Percentiles rank a stretch among this genome's conserved stretches.
Evolutionary conservation across 2,329 filamentous ascomycete genomes (phyloP).

Genomic region (Aspergillus pseudoviridinutans): DNA sequence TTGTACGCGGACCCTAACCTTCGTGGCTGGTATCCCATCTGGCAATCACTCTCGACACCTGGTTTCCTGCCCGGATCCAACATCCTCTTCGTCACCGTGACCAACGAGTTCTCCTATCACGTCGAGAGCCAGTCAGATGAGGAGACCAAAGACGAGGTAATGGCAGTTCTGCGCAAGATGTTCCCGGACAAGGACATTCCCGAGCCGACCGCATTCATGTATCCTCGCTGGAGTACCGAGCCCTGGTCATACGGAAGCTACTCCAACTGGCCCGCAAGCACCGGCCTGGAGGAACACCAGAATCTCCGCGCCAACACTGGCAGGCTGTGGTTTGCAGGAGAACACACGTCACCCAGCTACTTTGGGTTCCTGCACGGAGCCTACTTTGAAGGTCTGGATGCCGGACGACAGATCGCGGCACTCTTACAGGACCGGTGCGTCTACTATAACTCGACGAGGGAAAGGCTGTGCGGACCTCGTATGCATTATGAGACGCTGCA

Average conservation of each 20-base stretch:
- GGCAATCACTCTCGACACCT: slow-evolving; percentile 57
- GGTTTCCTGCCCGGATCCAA: slow-evolving; percentile 59
- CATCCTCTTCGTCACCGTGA: slow-evolving; percentile 64
- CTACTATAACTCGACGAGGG: background rate
- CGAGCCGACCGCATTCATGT: slow-evolving; percentile 58
- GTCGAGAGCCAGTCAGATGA: slow-evolving; percentile 59
- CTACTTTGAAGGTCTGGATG: slow-evolving; percentile 54
- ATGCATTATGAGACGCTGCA: slow-evolving; percentile 22
- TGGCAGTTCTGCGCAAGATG: slow-evolving; percentile 58
- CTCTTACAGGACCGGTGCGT: slow-evolving; percentile 21
- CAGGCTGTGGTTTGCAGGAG: slow-evolving; percentile 62
- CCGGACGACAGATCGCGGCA: slow-evolving; percentile 35
- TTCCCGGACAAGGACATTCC: slow-evolving; percentile 56
- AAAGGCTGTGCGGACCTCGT: slow-evolving; percentile 11
- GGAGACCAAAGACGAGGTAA: slow-evolving; percentile 53
- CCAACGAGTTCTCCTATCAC: slow-evolving; percentile 53
- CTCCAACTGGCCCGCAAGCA: slow-evolving; percentile 63
- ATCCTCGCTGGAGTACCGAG: slow-evolving; percentile 55
- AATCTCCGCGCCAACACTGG: slow-evolving; percentile 63
- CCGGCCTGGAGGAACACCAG: slow-evolving; percentile 62
- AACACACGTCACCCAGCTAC: slow-evolving; percentile 59
- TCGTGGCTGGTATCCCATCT: slow-evolving; percentile 57
- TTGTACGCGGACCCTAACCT: slow-evolving; percentile 49
- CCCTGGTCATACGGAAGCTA: slow-evolving; percentile 59
- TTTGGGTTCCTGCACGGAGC: slow-evolving; percentile 65